These are phyloP conservation scores for Thelephora aurantiotincta DNA, from an alignment of 768 basidiomycete species.

Conservation along the genomic window DNA sequence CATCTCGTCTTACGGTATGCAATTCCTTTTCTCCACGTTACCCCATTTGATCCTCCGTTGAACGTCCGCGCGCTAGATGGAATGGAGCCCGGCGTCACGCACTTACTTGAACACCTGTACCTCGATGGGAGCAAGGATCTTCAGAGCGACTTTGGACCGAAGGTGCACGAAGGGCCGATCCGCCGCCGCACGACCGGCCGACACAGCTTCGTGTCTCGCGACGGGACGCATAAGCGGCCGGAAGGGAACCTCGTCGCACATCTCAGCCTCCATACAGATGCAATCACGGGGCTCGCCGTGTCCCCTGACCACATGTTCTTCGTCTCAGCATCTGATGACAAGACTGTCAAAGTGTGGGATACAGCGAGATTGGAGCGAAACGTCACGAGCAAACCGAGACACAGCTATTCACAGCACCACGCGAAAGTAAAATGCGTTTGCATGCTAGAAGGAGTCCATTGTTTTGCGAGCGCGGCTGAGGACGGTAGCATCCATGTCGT, in stretches of 20 bases:
- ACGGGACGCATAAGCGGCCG: constrained; percentile 40
- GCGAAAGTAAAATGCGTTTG: constrained; percentile 58
- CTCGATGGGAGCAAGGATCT: constrained; percentile 77
- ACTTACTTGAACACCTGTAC: constrained; percentile 81
- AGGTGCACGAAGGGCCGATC: constrained; percentile 67
- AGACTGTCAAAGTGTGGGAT: constrained; percentile 88
- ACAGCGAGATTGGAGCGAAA: constrained; percentile 88
- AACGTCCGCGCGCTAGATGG: constrained; percentile 40
- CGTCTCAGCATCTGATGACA: constrained; percentile 86
- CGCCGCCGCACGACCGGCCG: constrained; percentile 64
- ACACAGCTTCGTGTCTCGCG: constrained; percentile 52
- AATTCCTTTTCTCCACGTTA: background rate
- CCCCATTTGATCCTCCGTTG: background rate
- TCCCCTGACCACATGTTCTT: constrained; percentile 95
- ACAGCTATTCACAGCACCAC: constrained; percentile 46
- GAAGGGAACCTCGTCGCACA: constrained; percentile 79
- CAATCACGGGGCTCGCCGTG: constrained; percentile 68
- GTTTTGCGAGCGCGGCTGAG: constrained; percentile 77
- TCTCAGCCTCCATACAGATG: constrained; percentile 68
- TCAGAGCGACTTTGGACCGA: constrained; percentile 85
- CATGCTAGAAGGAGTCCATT: constrained; percentile 75
- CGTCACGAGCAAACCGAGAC: constrained; percentile 63
- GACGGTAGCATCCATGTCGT: constrained; percentile 79
- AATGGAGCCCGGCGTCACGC: constrained; percentile 80
- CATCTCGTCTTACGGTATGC: constrained; percentile 61